Percentiles rank a stretch among this genome's conserved stretches.
phyloP scores from a whole-genome alignment of 208 protist genomes.

The Leishmania amazonensis region DNA sequence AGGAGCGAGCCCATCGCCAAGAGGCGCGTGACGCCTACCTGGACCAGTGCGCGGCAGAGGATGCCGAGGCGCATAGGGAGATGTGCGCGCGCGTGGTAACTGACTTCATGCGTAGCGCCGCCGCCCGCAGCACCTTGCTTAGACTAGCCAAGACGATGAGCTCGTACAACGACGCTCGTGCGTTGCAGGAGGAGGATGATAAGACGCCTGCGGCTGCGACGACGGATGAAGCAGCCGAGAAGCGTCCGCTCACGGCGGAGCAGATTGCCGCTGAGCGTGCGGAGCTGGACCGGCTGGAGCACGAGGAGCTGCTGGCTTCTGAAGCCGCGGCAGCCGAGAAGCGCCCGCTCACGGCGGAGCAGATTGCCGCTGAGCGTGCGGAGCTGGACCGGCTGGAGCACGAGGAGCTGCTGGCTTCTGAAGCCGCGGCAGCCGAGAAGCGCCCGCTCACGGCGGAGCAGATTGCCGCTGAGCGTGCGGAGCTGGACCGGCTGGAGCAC shows the following conservation, averaged over 20 bases:
- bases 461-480: conserved; percentile 3
- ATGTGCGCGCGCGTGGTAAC: conserved; percentile 25
- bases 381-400: conserved; percentile 4
- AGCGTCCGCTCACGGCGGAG: background rate
- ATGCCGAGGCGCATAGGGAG: conserved; percentile 16
- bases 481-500: conserved; percentile 4
- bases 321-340: background rate
- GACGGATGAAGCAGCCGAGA: background rate
- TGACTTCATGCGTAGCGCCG: conserved; percentile 24
- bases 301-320: background rate
- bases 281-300: background rate
- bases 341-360: conserved; percentile 13
- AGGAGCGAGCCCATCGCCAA: conserved; percentile 13
- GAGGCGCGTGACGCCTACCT: conserved; percentile 24
- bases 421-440: background rate
- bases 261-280: conserved; percentile 3
- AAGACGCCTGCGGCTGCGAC: background rate
- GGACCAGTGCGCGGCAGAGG: conserved; percentile 10
- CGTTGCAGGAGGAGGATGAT: conserved; percentile 18
- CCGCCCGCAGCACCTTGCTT: conserved; percentile 16
- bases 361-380: conserved; percentile 3
- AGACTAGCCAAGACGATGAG: conserved; percentile 4
- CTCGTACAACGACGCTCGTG: conserved; percentile 27
- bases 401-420: background rate
- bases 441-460: conserved; percentile 17